Base-by-base conservation (phyloP, 106 monocot species). In the Acorus gramineus region DNA sequence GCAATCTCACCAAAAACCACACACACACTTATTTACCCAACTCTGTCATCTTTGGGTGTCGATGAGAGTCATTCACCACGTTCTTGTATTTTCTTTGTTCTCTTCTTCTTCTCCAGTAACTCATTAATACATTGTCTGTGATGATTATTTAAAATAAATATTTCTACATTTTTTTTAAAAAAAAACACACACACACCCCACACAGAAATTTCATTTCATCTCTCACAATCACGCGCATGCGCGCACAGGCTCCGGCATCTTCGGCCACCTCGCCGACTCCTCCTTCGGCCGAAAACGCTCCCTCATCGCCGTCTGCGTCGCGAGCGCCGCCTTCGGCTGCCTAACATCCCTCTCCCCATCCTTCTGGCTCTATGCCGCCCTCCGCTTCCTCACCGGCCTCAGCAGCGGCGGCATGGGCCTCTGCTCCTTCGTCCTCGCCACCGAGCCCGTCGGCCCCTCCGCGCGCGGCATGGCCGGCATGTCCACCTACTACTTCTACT, bases 201-300 rank as follows among this genome's bases (percentile, higher is more conserved):
- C n/a, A n/a, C n/a, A 28, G 28, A 28, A 28, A 28, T 28, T 28
- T 28, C 28, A 11, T 11, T 14, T n/a, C 0, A 57, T 9, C 10
- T 11, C 5, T 9, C 10, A 63, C n/a, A 7, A 47, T 47, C 44
- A 47, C 8, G 5, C 46, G 62, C 48, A 63, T 11, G 8, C 13
- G 10, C 57, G n/a, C 10, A 28, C 63, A 63, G 63, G 63, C 50
- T 6, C 48, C n/a, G 63, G 48, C 3, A 14, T 63, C 49, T 63
- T 63, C 13, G 63, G 63, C 9, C 63, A 63, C n/a, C 63, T 63
- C 4, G 47, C 63, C 3, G 63, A 63, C 63, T 63, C 63, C 46
- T 63, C 12, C 49, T 2, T 63, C 2, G 63, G 63, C 6, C 46
- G 63, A 5, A 63, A 63, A 50, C 49, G 63, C n/a, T 4, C 63